These are phyloP conservation scores for Rhizopus sp. DNA, from an alignment of 371 early-diverging fungal species.

Conservation along the genomic window DNA sequence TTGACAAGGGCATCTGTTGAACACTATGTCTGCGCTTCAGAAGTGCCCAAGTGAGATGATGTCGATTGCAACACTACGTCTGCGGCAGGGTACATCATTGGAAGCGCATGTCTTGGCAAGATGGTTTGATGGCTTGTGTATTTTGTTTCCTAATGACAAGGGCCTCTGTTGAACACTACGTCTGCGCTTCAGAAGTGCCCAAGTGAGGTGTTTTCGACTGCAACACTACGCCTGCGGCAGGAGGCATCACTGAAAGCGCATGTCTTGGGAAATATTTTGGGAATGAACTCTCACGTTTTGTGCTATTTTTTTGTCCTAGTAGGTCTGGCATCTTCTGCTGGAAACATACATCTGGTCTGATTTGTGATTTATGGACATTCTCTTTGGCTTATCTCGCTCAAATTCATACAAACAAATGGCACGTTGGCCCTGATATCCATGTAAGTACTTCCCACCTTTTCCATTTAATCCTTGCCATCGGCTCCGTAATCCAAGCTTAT, in stretches of 20 bases:
- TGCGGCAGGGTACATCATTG: too few relatives aligned
- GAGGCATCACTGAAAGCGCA: constrained; percentile 1
- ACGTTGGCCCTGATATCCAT: constrained; percentile 4
- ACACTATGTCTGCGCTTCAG: too few relatives aligned
- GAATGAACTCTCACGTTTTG: constrained; percentile 3
- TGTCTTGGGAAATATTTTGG: constrained; percentile 4
- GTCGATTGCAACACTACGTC: too few relatives aligned
- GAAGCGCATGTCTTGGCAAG: too few relatives aligned
- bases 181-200: constrained; percentile 3
- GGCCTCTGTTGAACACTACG: constrained; percentile 4
- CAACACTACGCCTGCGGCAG: constrained; percentile 4
- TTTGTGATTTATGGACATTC: constrained; percentile 4
- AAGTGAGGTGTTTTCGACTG: constrained; percentile 1
- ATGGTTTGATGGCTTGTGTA: too few relatives aligned
- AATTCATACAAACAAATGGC: constrained; percentile 3
- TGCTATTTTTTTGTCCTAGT: constrained; percentile 2
- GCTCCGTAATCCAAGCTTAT: constrained; percentile 4
- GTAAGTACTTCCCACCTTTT: constrained; percentile 4
- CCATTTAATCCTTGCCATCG: constrained; percentile 4
- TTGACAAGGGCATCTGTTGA: too few relatives aligned
- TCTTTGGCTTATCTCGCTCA: constrained; percentile 4
- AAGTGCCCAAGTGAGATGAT: too few relatives aligned
- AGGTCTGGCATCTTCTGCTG: constrained; percentile 3
- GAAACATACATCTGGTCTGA: constrained; percentile 4
- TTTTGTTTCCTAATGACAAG: too few relatives aligned